Conservation (phyloP, 169 alveolate genomes). For the Eimeria sp. region DNA sequence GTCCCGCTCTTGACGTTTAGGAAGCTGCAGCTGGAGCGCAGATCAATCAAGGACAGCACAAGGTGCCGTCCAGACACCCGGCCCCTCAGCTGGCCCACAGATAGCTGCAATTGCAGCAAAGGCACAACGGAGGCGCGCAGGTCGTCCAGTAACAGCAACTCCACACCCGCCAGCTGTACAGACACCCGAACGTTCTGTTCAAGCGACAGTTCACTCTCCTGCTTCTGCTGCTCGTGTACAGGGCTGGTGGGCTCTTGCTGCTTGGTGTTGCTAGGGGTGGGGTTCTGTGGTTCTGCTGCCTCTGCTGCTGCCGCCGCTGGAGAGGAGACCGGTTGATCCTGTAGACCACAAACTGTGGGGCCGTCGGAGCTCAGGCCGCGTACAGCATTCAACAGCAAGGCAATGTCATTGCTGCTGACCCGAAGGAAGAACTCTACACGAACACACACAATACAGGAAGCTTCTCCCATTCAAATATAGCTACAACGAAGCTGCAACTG, state of each 20-base stretch:
- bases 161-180: slow-evolving; percentile 86
- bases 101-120: slow-evolving; percentile 87
- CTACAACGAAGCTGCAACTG: neutral
- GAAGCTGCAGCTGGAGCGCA: slow-evolving; percentile 55
- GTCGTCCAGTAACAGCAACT: slow-evolving; percentile 90
- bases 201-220: neutral
- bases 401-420: slow-evolving; percentile 80
- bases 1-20: slow-evolving; percentile 72
- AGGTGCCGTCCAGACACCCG: slow-evolving; percentile 52
- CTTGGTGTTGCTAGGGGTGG: neutral
- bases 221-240: slow-evolving; percentile 38
- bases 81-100: slow-evolving; percentile 77
- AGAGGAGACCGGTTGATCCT: neutral
- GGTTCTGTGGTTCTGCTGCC: neutral
- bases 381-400: slow-evolving; percentile 68
- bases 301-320: slow-evolving; percentile 43
- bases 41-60: slow-evolving; percentile 51
- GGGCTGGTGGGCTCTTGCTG: neutral
- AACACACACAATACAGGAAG: neutral
- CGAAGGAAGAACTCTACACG: slow-evolving; percentile 72
- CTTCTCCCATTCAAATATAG: neutral
- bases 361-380: slow-evolving; percentile 68
- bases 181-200: slow-evolving; percentile 56
- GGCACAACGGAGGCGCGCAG: slow-evolving; percentile 91
- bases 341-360: slow-evolving; percentile 43